phyloP scores from a whole-genome alignment of 148 eudicot genomes.

The Nyssa sinensis region DNA sequence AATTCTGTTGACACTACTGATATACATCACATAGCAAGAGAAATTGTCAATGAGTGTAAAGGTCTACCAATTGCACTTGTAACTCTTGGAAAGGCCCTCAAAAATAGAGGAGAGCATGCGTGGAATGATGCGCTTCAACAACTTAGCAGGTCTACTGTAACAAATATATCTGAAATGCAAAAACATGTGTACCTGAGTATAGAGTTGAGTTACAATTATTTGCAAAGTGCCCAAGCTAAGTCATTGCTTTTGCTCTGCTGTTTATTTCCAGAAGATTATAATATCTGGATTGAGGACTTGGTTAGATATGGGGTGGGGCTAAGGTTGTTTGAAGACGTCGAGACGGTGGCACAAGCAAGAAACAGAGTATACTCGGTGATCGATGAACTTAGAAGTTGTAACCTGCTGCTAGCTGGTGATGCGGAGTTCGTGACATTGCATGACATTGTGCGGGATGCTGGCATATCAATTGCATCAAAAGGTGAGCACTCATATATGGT shows the following conservation, averaged over 20 bases:
- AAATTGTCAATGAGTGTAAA: constrained; percentile 41
- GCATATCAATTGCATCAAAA: too few relatives aligned
- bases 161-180: constrained; percentile 34
- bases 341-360: too few relatives aligned
- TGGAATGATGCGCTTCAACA: constrained; percentile 40
- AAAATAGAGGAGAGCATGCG: constrained; percentile 18
- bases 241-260: too few relatives aligned
- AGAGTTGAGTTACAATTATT: constrained; percentile 35
- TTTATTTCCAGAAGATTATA: too few relatives aligned
- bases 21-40: constrained; percentile 23
- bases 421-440: constrained; percentile 34
- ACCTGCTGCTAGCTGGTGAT: constrained; percentile 22
- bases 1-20: constrained; percentile 23
- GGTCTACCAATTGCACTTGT: too few relatives aligned
- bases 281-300: too few relatives aligned
- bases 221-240: too few relatives aligned
- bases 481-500: constrained; percentile 30
- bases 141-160: constrained; percentile 22
- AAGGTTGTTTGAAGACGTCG: too few relatives aligned
- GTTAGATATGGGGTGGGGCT: too few relatives aligned
- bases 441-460: constrained; percentile 42
- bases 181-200: constrained; percentile 31
- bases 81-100: constrained; percentile 33
- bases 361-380: too few relatives aligned
- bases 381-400: constrained; percentile 32